Evolutionary conservation across 2,329 filamentous ascomycete species (phyloP).

Genomic region (Conoideocrella luteorostrata): DNA sequence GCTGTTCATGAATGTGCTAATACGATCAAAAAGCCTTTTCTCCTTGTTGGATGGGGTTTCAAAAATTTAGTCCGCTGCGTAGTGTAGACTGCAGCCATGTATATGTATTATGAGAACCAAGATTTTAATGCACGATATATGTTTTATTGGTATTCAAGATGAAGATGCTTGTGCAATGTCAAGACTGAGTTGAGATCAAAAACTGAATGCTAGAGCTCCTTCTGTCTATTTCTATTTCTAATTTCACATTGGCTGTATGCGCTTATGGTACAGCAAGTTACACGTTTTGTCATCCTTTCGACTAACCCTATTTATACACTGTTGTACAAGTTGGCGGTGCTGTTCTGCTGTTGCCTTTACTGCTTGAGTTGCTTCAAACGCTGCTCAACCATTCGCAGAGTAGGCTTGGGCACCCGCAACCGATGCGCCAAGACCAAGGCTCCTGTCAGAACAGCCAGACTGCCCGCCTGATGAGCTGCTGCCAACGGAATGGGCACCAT

Average conservation of each 20-base stretch:
- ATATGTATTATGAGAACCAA: conserved; percentile 3
- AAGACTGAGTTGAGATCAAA: conserved; percentile 7
- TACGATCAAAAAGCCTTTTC: conserved; percentile 18
- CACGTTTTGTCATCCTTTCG: too few species aligned
- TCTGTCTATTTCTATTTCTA: too few species aligned
- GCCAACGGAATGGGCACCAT: conserved; percentile 85
- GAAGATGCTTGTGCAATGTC: background rate
- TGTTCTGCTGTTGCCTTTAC: background rate
- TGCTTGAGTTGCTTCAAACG: conserved; percentile 30
- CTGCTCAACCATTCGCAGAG: conserved; percentile 53
- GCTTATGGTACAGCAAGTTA: too few species aligned
- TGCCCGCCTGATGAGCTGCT: conserved; percentile 87
- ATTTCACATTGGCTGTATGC: too few species aligned
- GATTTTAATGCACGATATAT: conserved; percentile 5
- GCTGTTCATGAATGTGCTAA: conserved; percentile 24
- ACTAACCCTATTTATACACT: background rate
- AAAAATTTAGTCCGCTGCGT: background rate
- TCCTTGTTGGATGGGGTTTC: background rate
- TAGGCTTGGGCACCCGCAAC: conserved; percentile 64
- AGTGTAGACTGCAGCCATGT: background rate
- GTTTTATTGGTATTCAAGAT: background rate
- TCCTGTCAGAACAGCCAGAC: conserved; percentile 75
- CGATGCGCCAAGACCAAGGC: conserved; percentile 73
- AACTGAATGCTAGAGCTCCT: too few species aligned
- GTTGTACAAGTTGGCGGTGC: too few species aligned